A percentile compares a stretch with the other conserved stretches of the same genome.
Evolutionary conservation across 2,329 filamentous ascomycete genomes (phyloP).

Genomic region (Calonectria leucothoes): DNA sequence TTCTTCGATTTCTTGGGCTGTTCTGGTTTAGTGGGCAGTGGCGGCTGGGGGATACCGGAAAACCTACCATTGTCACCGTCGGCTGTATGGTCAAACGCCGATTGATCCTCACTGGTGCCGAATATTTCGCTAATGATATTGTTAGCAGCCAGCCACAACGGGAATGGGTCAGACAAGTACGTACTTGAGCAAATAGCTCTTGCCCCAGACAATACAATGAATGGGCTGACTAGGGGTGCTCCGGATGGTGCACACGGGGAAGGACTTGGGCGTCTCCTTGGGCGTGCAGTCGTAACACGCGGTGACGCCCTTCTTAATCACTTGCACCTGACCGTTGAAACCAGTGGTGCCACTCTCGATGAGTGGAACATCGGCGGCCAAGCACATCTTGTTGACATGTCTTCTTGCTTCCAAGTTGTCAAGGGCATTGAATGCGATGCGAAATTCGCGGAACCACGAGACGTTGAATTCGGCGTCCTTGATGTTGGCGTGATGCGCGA

Average conservation of each 20-base stretch:
- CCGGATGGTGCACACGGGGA: constrained; percentile 96
- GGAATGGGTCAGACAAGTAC: constrained; percentile 43
- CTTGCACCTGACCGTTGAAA: constrained; percentile 97
- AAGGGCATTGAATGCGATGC: constrained; percentile 93
- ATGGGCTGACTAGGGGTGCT: constrained; percentile 97
- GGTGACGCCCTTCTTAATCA: constrained; percentile 91
- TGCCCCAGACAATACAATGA: constrained; percentile 98
- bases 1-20: constrained; percentile 84
- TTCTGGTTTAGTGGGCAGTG: constrained; percentile 17
- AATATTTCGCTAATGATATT: constrained; percentile 76
- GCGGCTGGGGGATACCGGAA: not conserved
- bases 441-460: constrained; percentile 86
- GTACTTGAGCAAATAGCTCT: constrained; percentile 89
- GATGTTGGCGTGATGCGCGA: constrained; percentile 94
- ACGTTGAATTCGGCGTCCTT: constrained; percentile 89
- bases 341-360: constrained; percentile 98
- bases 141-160: not conserved
- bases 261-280: constrained; percentile 92
- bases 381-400: constrained; percentile 97
- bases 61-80: constrained; percentile 80
- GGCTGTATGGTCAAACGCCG: constrained; percentile 81
- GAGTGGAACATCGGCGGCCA: constrained; percentile 89
- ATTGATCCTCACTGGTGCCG: constrained; percentile 88
- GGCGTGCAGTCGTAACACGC: constrained; percentile 96
- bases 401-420: constrained; percentile 95